Evolutionary conservation across 2,329 filamentous ascomycete genomes (phyloP).

Genomic region (Didymella arachidicola): DNA sequence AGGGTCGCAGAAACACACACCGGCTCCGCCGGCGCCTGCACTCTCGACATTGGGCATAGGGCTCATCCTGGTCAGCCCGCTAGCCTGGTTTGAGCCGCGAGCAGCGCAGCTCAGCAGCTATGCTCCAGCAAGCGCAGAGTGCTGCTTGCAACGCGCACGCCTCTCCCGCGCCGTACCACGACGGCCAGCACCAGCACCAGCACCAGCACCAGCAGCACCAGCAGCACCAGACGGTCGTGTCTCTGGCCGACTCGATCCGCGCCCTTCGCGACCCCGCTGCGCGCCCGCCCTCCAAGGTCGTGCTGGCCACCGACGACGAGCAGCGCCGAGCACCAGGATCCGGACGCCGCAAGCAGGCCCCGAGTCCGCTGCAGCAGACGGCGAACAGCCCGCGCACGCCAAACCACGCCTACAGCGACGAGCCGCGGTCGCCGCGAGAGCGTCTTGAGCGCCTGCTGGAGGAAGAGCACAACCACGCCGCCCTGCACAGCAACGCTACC

Average conservation of each 20-base stretch:
- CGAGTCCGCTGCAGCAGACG: conserved; percentile 39
- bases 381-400: conserved; percentile 18
- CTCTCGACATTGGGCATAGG: conserved; percentile 19
- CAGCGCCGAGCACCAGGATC: conserved; percentile 9
- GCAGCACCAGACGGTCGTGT: conserved; percentile 21
- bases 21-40: conserved; percentile 13
- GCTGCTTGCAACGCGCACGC: conserved; percentile 4
- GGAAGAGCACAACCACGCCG: conserved; percentile 35
- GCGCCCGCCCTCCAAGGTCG: conserved; percentile 26
- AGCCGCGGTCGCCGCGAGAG: conserved; percentile 50
- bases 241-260: conserved; percentile 44
- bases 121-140: conserved; percentile 33
- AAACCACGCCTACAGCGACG: conserved; percentile 32
- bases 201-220: neutral
- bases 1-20: conserved; percentile 25
- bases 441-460: conserved; percentile 51
- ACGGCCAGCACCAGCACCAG: neutral
- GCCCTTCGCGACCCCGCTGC: conserved; percentile 41
- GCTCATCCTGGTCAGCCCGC: conserved; percentile 31
- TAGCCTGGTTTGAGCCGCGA: conserved; percentile 43
- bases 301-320: conserved; percentile 25
- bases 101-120: conserved; percentile 31
- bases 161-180: conserved; percentile 7
- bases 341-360: conserved; percentile 35
- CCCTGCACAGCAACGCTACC: conserved; percentile 18